Evolutionary conservation across 129 eudicot species (phyloP).

Genomic region (Chrysanthemum makinoi): DNA sequence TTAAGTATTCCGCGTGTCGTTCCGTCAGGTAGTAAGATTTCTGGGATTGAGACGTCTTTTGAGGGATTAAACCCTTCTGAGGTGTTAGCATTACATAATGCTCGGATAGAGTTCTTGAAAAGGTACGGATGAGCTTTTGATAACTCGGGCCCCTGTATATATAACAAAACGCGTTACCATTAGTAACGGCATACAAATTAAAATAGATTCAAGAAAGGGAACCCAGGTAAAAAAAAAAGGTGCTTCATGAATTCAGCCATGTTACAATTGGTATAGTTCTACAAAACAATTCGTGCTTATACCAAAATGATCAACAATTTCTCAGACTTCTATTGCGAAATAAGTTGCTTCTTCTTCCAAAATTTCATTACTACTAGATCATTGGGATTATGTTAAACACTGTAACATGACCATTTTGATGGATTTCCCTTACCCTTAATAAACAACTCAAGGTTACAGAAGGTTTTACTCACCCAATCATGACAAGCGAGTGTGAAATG

Average conservation of each 20-base stretch:
- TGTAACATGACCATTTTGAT: no score
- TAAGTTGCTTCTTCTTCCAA: no score
- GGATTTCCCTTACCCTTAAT: no score
- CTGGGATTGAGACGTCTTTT: constrained; percentile 74
- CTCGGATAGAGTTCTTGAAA: constrained; percentile 60
- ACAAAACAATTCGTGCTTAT: no score
- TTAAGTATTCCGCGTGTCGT: constrained; percentile 40
- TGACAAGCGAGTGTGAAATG: constrained; percentile 68
- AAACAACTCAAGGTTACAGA: no score
- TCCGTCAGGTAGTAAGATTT: constrained; percentile 60
- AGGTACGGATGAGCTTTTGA: constrained; percentile 52
- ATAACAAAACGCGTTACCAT: not conserved
- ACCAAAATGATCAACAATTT: no score
- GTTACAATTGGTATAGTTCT: no score
- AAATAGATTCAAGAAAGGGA: not conserved
- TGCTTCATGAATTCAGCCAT: no score
- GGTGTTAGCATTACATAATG: constrained; percentile 76
- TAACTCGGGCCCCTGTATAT: constrained; percentile 64
- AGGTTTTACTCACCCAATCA: constrained; percentile 49
- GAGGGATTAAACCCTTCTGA: constrained; percentile 65
- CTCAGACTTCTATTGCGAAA: no score
- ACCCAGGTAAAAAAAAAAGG: not conserved
- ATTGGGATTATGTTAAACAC: no score
- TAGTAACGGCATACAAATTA: not conserved
- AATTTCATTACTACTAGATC: no score